Base-by-base conservation (phyloP, 371 early-diverging fungal species). In the Mortierella sp. region DNA sequence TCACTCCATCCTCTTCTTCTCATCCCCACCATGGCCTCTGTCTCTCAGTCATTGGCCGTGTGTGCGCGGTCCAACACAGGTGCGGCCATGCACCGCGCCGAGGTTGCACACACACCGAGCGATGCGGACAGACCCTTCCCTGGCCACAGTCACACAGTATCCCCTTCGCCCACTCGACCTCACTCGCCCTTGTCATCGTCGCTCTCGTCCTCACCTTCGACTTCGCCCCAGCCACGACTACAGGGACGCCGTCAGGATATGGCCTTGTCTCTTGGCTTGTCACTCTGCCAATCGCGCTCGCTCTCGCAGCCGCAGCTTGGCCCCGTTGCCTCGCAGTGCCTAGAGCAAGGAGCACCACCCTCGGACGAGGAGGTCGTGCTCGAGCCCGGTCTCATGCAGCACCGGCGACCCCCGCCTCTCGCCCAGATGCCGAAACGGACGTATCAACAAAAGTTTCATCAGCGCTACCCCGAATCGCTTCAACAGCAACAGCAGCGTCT, bases 1-100 rank as follows among this genome's bases (percentile, higher is more conserved):
- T 21, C n/a, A 15, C 51, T 64, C 47, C 55, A 16, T 46, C 65
- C 25, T 19, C 50, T 26, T 26, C 23, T 5, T 28, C 19, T 46
- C 61, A 46, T 61, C 61, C 50, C 47, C 26, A 23, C 60, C 45
- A 23, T 19, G 60, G 43, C 60, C 60, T 37, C 45, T 59, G 37
- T 9, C 60, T 59, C 60, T 25, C 60, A 59, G 21, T 43, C 37
- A 59, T 45, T 14, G 7, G 7, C 9, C 5, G 37, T 37, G 37
- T 37, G 37, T 37, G 37, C 37, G 37, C 37, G 37, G 37, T 37
- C 37, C 37, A 37, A 3, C 9, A 3, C 37, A 37, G 37, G 9
- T 9, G 9, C 37, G 57, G n/a, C 30, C 18, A 57, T 29, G 28
- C 30, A 26, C 57, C 28, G 14, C 12, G n/a, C 57, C 50, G 21